A percentile compares a stretch with the other conserved stretches of the same genome.
phyloP scores from a whole-genome alignment of 768 basidiomycete genomes.

The Tricholoma furcatifolium region DNA sequence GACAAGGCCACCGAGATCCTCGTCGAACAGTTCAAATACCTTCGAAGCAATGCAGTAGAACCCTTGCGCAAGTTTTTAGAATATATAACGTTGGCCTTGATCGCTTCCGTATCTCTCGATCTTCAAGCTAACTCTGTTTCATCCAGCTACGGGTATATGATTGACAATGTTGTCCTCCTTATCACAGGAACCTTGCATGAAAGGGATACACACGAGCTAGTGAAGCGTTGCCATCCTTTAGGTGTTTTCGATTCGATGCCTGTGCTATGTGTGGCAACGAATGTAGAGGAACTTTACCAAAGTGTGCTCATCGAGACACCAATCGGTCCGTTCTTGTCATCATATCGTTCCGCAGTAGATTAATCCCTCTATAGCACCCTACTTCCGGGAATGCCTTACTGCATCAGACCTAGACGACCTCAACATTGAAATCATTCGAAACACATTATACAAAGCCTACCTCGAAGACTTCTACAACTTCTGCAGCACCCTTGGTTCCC shows the following conservation, averaged over 20 bases:
- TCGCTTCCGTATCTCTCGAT: neutral
- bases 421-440: slow-evolving; percentile 99
- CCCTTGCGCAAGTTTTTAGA: slow-evolving; percentile 92
- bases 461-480: slow-evolving; percentile 95
- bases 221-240: slow-evolving; percentile 95
- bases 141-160: slow-evolving; percentile 95
- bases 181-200: slow-evolving; percentile 98
- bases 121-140: slow-evolving; percentile 10
- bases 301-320: slow-evolving; percentile 98
- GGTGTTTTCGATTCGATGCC: slow-evolving; percentile 99
- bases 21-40: slow-evolving; percentile 96
- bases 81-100: slow-evolving; percentile 85
- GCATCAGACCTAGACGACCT: slow-evolving; percentile 97
- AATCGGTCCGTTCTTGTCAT: slow-evolving; percentile 61
- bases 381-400: slow-evolving; percentile 94
- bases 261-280: slow-evolving; percentile 97
- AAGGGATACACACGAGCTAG: slow-evolving; percentile 93
- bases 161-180: slow-evolving; percentile 97
- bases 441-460: slow-evolving; percentile 98
- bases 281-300: slow-evolving; percentile 96
- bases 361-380: slow-evolving; percentile 59
- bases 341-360: neutral
- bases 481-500: slow-evolving; percentile 73
- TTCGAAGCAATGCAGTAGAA: slow-evolving; percentile 87
- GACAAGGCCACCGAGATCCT: slow-evolving; percentile 94